Evolutionary conservation across 108 stramenopile species (phyloP).

Genomic region (Parietichytrium sp.): DNA sequence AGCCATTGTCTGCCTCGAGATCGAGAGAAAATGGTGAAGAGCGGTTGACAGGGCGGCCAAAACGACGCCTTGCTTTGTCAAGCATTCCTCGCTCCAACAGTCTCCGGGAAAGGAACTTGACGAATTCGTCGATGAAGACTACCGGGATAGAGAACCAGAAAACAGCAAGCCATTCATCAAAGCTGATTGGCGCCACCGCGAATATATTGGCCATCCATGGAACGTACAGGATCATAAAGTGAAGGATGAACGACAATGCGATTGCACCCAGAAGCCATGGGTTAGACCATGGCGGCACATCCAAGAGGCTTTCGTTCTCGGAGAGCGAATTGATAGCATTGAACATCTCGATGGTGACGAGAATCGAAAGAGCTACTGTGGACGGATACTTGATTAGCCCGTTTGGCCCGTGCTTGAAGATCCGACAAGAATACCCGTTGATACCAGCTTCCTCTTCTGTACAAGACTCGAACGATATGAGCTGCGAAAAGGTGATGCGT

Average conservation of each 20-base stretch:
- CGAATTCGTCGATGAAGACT: slow-evolving; percentile 81
- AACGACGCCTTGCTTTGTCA: background rate
- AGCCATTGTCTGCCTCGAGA: too few species aligned
- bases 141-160: slow-evolving; percentile 79
- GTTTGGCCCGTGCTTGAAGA: slow-evolving; percentile 49
- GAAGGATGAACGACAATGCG: slow-evolving; percentile 78
- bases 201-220: slow-evolving; percentile 78
- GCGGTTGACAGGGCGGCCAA: background rate
- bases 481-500: slow-evolving; percentile 56
- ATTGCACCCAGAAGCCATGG: slow-evolving; percentile 84
- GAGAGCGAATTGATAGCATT: slow-evolving; percentile 94
- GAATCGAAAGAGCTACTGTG: slow-evolving; percentile 81
- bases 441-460: slow-evolving; percentile 50
- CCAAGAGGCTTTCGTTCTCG: slow-evolving; percentile 78
- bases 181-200: slow-evolving; percentile 77
- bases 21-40: background rate
- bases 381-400: slow-evolving; percentile 56
- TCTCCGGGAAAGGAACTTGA: slow-evolving; percentile 59
- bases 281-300: slow-evolving; percentile 83
- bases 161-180: slow-evolving; percentile 77
- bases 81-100: background rate
- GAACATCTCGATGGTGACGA: slow-evolving; percentile 93
- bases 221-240: slow-evolving; percentile 77
- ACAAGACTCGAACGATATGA: slow-evolving; percentile 57
- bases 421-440: slow-evolving; percentile 74